phyloP scores from a whole-genome alignment of 2,329 filamentous ascomycete genomes.

The Dactylellina parvicollis region DNA sequence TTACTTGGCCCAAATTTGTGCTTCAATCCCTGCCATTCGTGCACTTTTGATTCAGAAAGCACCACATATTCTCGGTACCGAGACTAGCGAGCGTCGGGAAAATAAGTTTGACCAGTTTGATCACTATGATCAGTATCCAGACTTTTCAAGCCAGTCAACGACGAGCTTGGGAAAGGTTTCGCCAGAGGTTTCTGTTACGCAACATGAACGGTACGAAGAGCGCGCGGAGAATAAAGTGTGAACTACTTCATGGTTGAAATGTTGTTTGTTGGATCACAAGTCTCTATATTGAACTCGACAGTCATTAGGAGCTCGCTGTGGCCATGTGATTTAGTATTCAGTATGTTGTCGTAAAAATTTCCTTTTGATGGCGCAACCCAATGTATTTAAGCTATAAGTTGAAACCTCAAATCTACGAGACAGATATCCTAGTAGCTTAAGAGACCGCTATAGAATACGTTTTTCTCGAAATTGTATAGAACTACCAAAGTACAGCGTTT shows the following conservation, averaged over 20 bases:
- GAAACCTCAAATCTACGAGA: not conserved
- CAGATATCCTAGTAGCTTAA: not conserved
- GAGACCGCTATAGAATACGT: not conserved
- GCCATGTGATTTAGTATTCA: too few species aligned
- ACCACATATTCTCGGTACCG: conserved; percentile 15
- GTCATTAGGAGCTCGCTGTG: too few species aligned
- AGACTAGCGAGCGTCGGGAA: conserved; percentile 9
- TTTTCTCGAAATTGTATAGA: too few species aligned
- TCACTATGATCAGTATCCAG: conserved; percentile 30
- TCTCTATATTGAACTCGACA: too few species aligned
- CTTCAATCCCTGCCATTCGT: conserved; percentile 31
- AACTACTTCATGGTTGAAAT: too few species aligned
- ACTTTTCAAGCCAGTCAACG: conserved; percentile 23
- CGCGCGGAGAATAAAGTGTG: conserved; percentile 9
- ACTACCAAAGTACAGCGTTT: too few species aligned
- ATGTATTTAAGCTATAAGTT: not conserved
- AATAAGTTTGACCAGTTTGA: conserved; percentile 21
- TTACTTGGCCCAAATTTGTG: conserved; percentile 30
- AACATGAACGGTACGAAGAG: conserved; percentile 4
- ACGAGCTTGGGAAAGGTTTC: conserved; percentile 20
- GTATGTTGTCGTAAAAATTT: too few species aligned
- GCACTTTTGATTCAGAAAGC: conserved; percentile 25
- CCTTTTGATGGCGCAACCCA: too few species aligned
- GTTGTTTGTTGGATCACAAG: too few species aligned
- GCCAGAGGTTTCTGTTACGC: conserved; percentile 14